These are phyloP conservation scores for Pharus latifolius DNA, from an alignment of 176 grass and related monocot species.

Conservation along the genomic window DNA sequence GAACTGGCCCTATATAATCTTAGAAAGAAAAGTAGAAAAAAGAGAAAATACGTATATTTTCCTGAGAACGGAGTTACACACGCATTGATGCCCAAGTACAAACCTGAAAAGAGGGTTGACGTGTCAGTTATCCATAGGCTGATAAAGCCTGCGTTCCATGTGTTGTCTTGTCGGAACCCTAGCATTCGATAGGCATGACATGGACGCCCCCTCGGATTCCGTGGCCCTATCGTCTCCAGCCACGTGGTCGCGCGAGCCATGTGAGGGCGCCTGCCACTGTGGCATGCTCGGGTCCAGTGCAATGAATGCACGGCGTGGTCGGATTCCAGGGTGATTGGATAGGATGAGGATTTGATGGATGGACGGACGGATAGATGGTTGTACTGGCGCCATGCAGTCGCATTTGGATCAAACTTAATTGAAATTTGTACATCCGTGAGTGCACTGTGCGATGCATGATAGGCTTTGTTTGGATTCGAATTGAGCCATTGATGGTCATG, in stretches of 20 bases:
- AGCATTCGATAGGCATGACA: slow-evolving; percentile 7
- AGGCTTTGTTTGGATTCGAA: neutral
- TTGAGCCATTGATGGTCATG: neutral
- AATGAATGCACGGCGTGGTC: slow-evolving; percentile 20
- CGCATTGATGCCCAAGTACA: neutral
- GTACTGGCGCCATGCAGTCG: neutral
- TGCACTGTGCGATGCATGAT: neutral
- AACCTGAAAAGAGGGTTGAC: slow-evolving; percentile 18
- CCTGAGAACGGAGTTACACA: neutral
- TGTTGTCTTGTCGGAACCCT: slow-evolving; percentile 54
- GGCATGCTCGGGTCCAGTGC: neutral
- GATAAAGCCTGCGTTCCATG: slow-evolving; percentile 36
- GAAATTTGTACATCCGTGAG: too few species aligned
- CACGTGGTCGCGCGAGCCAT: neutral
- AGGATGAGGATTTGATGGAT: too few species aligned
- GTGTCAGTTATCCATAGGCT: slow-evolving; percentile 54
- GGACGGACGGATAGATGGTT: slow-evolving; percentile 18
- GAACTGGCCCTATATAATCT: neutral
- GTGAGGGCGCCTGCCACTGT: neutral
- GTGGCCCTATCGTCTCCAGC: neutral
- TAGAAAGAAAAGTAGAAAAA: neutral
- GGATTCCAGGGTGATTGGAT: slow-evolving; percentile 28
- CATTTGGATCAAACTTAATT: too few species aligned
- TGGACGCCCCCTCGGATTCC: slow-evolving; percentile 7
- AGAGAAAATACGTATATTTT: neutral